A percentile compares a stretch with the other conserved stretches of the same genome.
phyloP scores from a whole-genome alignment of 441 rosid genomes.

The Pelargonium citronellum region DNA sequence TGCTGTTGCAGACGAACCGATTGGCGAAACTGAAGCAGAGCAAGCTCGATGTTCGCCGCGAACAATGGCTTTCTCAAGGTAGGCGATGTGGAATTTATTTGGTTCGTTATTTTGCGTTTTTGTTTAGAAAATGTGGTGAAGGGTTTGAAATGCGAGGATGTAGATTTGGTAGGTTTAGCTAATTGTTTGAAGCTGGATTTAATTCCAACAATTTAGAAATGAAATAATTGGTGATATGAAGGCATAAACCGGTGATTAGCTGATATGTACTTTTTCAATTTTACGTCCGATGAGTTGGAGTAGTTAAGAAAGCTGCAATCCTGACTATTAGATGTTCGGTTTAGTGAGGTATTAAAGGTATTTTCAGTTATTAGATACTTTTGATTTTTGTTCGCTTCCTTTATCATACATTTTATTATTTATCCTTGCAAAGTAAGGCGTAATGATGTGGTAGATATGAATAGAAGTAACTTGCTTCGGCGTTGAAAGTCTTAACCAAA shows the following conservation, averaged over 20 bases:
- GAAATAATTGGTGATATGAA: neutral
- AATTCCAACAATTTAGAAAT: neutral
- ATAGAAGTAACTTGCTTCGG: neutral
- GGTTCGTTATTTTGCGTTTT: neutral
- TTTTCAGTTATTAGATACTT: neutral
- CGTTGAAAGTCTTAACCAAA: neutral
- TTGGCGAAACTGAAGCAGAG: conserved; percentile 42
- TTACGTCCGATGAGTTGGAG: neutral
- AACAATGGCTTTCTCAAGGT: conserved; percentile 53
- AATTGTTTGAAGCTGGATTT: neutral
- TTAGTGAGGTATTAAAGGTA: neutral
- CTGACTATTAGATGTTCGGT: neutral
- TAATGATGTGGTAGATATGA: neutral
- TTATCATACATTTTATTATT: neutral
- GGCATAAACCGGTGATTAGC: neutral
- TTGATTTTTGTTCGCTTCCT: neutral
- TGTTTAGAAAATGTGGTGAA: neutral
- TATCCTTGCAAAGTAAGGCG: neutral
- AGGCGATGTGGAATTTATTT: neutral
- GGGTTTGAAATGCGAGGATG: neutral
- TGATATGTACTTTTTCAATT: neutral
- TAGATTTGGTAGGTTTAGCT: neutral
- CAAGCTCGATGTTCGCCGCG: conserved; percentile 51
- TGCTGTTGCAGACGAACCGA: conserved; percentile 33
- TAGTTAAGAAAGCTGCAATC: neutral